phyloP scores from a whole-genome alignment of 208 protist species.

The Giardia duodenalis region DNA sequence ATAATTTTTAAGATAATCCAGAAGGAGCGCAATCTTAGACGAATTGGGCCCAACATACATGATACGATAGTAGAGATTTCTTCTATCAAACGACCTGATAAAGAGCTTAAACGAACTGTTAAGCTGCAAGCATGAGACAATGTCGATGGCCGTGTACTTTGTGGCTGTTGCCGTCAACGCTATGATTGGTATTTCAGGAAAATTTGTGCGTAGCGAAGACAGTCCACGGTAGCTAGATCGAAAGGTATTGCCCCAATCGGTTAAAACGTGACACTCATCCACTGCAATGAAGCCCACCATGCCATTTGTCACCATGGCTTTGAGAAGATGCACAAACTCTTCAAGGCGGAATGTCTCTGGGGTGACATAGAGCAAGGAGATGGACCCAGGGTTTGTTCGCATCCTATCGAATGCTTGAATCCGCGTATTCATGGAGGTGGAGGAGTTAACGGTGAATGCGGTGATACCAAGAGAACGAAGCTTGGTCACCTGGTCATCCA shows the following conservation, averaged over 20 bases:
- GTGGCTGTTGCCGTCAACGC: constrained; percentile 24
- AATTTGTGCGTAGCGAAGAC: not conserved
- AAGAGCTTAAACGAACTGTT: not conserved
- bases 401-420: not conserved
- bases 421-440: not conserved
- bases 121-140: not conserved
- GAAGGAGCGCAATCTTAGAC: not conserved
- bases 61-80: constrained; percentile 17
- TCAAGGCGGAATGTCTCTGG: not conserved
- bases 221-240: not conserved
- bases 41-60: not conserved
- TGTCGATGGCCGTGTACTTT: not conserved
- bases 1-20: not conserved
- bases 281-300: constrained; percentile 7
- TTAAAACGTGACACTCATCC: constrained; percentile 23
- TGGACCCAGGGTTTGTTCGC: not conserved
- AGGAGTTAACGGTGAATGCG: not conserved
- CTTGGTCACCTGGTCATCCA: not conserved
- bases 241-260: constrained; percentile 26
- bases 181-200: not conserved
- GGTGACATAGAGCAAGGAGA: not conserved
- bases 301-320: not conserved
- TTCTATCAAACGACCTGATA: constrained; percentile 1
- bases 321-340: not conserved
- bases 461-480: not conserved